Conservation (phyloP, 495 filamentous ascomycete species). For the Penicillium coprophilum region DNA sequence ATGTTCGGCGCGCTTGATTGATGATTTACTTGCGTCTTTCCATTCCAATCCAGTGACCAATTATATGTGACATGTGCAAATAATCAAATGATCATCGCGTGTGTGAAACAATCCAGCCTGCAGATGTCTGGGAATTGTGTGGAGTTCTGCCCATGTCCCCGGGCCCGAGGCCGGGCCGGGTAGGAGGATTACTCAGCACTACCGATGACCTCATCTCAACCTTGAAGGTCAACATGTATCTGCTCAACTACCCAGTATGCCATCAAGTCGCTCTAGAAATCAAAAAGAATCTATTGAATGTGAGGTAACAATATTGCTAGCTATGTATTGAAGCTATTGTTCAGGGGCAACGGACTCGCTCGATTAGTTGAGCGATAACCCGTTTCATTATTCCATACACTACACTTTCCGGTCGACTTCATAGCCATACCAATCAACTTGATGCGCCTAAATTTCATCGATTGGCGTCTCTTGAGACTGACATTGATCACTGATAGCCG, state of each 20-base stretch:
- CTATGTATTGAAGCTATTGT: neutral
- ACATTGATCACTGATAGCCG: too few species aligned
- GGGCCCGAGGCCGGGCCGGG: too few species aligned
- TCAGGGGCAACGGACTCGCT: neutral
- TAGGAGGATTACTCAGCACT: neutral
- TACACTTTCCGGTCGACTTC: neutral
- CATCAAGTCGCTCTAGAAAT: neutral
- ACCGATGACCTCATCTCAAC: too few species aligned
- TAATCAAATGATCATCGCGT: neutral
- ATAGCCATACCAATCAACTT: too few species aligned
- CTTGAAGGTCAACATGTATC: too few species aligned
- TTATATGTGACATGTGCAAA: neutral
- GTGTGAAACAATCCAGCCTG: neutral
- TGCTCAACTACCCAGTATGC: too few species aligned
- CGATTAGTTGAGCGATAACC: neutral
- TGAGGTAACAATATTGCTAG: neutral
- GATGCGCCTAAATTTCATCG: too few species aligned
- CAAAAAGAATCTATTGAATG: neutral
- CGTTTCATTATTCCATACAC: neutral
- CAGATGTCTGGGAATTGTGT: neutral
- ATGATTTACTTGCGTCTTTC: neutral
- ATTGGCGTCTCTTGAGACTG: too few species aligned
- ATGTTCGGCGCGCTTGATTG: neutral
- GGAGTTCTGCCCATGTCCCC: too few species aligned
- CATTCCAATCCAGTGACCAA: neutral